These are phyloP conservation scores for Delitschia confertaspora DNA, from an alignment of 495 filamentous ascomycete genomes.

Conservation along the genomic window DNA sequence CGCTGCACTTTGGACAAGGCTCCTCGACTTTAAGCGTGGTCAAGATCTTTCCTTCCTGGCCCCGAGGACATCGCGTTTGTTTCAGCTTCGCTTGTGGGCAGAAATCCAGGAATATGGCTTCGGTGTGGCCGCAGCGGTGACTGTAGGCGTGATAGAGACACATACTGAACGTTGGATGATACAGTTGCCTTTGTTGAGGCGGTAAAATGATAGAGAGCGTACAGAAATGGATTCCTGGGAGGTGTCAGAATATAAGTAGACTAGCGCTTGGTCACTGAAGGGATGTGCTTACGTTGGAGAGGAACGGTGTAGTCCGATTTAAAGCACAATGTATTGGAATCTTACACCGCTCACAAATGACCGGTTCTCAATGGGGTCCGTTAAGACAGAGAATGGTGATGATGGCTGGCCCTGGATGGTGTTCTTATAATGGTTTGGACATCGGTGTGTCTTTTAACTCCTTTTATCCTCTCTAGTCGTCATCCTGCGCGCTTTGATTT, in stretches of 20 bases:
- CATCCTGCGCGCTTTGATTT: neutral
- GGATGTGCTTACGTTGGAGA: no score
- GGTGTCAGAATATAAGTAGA: neutral
- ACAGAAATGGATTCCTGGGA: neutral
- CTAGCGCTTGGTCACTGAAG: no score
- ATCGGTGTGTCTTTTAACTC: slow-evolving; percentile 3
- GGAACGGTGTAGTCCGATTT: no score
- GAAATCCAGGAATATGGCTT: slow-evolving; percentile 30
- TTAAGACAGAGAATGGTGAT: neutral
- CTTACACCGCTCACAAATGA: no score
- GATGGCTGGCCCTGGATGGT: neutral
- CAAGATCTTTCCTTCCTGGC: slow-evolving; percentile 11
- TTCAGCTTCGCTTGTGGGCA: slow-evolving; percentile 20
- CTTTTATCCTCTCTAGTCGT: slow-evolving; percentile 13
- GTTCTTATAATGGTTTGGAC: slow-evolving; percentile 10
- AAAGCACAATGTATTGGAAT: neutral
- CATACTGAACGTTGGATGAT: no score
- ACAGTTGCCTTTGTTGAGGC: neutral
- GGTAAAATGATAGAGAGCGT: neutral
- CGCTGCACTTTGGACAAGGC: slow-evolving; percentile 10
- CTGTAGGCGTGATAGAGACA: slow-evolving; percentile 35
- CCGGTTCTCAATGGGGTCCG: neutral
- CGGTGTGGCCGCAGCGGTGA: slow-evolving; percentile 35
- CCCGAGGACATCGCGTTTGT: slow-evolving; percentile 12
- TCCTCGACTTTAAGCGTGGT: slow-evolving; percentile 9